Evolutionary conservation across 2,329 filamentous ascomycete genomes (phyloP).

Genomic region (Byssoonygena ceratinophila): DNA sequence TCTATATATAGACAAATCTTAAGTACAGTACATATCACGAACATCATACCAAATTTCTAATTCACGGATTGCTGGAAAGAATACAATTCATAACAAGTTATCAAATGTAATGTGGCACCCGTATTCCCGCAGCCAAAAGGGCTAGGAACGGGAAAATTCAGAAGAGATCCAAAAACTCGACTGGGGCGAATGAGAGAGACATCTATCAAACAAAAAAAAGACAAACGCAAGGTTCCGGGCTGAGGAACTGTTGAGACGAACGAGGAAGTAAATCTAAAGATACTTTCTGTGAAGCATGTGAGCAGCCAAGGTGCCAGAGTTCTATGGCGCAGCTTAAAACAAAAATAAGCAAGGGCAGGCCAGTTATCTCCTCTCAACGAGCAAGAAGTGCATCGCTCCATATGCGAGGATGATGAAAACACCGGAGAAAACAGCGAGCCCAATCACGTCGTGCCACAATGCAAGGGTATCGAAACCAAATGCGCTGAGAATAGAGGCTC

Average conservation of each 20-base stretch:
- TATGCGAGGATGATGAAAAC: conserved; percentile 84
- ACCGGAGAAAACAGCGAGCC: conserved; percentile 69
- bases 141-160: no score
- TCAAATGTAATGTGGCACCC: no score
- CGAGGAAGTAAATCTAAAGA: background rate
- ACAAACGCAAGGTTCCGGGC: background rate
- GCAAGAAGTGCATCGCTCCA: conserved; percentile 78
- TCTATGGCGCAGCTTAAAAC: background rate
- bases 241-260: background rate
- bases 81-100: no score
- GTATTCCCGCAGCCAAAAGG: no score
- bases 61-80: no score
- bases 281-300: background rate
- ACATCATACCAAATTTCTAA: no score
- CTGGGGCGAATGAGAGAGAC: no score
- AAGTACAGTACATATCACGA: no score
- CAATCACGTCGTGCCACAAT: conserved; percentile 73
- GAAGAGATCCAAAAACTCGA: no score
- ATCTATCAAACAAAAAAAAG: background rate
- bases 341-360: background rate
- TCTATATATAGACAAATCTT: no score
- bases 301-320: background rate
- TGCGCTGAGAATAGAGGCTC: conserved; percentile 82
- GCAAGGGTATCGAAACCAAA: conserved; percentile 89
- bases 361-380: conserved; percentile 69